Evolutionary conservation across 169 alveolate species (phyloP).

Genomic region (Plasmodium berghei): DNA sequence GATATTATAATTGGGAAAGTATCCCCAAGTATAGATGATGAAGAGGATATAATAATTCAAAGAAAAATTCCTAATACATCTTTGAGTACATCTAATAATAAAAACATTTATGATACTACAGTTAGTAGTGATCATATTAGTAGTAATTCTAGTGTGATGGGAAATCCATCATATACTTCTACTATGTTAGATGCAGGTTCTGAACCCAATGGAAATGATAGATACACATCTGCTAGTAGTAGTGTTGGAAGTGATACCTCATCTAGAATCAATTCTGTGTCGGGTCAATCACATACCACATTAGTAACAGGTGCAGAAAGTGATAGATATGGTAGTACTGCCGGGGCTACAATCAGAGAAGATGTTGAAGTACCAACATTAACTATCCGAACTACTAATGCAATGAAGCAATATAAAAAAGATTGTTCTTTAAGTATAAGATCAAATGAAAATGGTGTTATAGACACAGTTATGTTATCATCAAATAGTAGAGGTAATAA

Average conservation of each 20-base stretch:
- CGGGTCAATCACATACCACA: constrained; percentile 46
- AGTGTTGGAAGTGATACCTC: not conserved
- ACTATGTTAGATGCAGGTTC: constrained; percentile 25
- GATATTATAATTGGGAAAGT: constrained; percentile 98
- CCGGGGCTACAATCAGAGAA: constrained; percentile 35
- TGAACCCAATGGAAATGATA: constrained; percentile 29
- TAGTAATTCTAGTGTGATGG: not conserved
- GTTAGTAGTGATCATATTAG: not conserved
- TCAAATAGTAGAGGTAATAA: constrained; percentile 96
- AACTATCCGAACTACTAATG: constrained; percentile 39
- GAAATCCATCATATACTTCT: constrained; percentile 4
- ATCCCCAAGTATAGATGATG: constrained; percentile 88
- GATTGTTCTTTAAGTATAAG: constrained; percentile 96
- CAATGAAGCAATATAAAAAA: constrained; percentile 78
- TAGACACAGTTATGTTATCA: constrained; percentile 97
- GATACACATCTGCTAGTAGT: constrained; percentile 2
- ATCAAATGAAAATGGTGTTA: constrained; percentile 96
- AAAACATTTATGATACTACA: not conserved
- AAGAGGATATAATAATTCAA: constrained; percentile 81
- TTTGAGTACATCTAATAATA: no score
- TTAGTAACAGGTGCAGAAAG: constrained; percentile 28
- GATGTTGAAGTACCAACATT: constrained; percentile 77
- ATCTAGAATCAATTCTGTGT: constrained; percentile 14
- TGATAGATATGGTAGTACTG: not conserved
- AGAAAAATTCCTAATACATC: constrained; percentile 13